Base-by-base conservation (phyloP, 2,329 filamentous ascomycete genomes). In the Chalara sp. region DNA sequence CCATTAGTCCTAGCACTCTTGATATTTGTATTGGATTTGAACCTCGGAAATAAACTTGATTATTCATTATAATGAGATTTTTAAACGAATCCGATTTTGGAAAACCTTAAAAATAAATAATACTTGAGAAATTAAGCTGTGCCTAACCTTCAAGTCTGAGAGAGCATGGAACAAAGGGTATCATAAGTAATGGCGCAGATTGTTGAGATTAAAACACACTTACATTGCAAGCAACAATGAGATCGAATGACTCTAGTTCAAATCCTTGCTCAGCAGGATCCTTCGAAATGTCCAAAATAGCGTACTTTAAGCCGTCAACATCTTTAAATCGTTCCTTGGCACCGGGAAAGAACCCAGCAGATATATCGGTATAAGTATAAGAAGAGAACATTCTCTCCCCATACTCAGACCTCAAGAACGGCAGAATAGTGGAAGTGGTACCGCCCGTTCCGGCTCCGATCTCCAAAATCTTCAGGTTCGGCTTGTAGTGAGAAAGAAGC, bases 241-340 rank as follows among this genome's bases (percentile, higher is more conserved):
- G 43, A 50, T 63, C 61, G 50, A 56, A 71, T 1, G 50, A 45
- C 8, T 56, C 59, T 0, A 52, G 57, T 28, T 64, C 60, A 39
- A 68, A 70, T 6, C 68, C 68, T 49, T 71, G 68, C 5, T 48
- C 46, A 1, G 44, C 46, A 1, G 64, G 63, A 32, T 67, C 63
- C 32, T 60, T 53, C 35, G 63, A 60, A 35, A 70, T 66, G 53
- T 71, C 63, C 4, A 70, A 59, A 11, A 61, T 59, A 49, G 54
- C 56, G 53, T 60, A 70, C 6, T 56, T 53, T 48, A 70, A 61
- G 10, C 51, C 53, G 3, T 46, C 46, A 49, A 60, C 61, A 4
- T 57, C 53, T 13, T 61, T 60, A 54, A 67, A 71, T 41, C 57
- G 53, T n/a, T 63, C 58, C 48, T 59, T 57, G 5, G 67, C 67